phyloP scores from a whole-genome alignment of 78 protist genomes.

The Pigoraptor vietnamica region DNA sequence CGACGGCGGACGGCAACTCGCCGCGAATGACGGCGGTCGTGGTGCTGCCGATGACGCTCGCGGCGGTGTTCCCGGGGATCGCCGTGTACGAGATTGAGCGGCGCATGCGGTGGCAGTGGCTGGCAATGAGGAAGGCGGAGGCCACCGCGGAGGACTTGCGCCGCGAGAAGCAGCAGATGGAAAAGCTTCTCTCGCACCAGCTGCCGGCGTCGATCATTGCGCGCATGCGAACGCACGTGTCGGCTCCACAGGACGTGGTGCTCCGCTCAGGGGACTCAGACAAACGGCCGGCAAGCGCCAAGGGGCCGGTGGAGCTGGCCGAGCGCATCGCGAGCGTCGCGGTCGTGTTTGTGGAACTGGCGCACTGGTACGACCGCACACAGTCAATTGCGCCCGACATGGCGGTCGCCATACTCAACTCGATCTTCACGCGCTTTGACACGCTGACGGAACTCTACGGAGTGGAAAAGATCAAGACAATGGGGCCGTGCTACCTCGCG shows the following conservation, averaged over 20 bases:
- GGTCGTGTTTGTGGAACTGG: neutral
- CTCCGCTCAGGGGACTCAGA: neutral
- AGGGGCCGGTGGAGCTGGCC: neutral
- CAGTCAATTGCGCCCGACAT: neutral
- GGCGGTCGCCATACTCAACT: neutral
- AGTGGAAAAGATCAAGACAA: constrained; percentile 35
- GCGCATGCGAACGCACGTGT: neutral
- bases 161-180: neutral
- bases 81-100: neutral
- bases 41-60: neutral
- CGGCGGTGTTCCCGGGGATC: neutral
- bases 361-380: neutral
- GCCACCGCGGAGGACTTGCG: neutral
- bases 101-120: neutral
- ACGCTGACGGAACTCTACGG: neutral
- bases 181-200: neutral
- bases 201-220: neutral
- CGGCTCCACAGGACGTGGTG: neutral
- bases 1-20: neutral
- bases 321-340: neutral
- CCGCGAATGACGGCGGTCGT: neutral
- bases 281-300: neutral
- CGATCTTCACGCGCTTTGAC: neutral
- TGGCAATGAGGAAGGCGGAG: neutral
- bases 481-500: constrained; percentile 32